Base-by-base conservation (phyloP, 768 basidiomycete species). In the Omphalotus guepiniiformis region DNA sequence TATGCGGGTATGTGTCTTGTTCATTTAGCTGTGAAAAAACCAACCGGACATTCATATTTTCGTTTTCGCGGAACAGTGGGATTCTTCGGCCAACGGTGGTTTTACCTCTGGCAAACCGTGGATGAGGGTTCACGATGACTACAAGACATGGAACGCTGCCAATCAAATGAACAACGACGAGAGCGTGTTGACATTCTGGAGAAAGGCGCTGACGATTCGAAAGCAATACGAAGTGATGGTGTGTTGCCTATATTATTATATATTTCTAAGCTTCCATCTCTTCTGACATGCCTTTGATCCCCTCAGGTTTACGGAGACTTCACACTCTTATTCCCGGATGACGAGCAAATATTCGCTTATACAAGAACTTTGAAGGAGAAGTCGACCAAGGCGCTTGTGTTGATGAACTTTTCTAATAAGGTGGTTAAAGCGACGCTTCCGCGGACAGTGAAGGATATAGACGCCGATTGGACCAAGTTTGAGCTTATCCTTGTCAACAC, bases 91-190 rank as follows among this genome's bases (percentile, higher is more conserved):
- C 6, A 70, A 87, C 47, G 82, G 74, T 1, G 85, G 87, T 1
- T 88, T 88, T 61, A 80, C 82, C 11, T 69, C 74, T 0, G 79
- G 76, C 2, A 72, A 60, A 2, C 84, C 86, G 0, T 89, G 85
- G 85, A 88, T 88, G 83, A 70, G 82, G 21, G 76, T 83, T 6
- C 82, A 85, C 55, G 82, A 84, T 30, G 83, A 87, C 54, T 84
- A 79, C 57, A 47, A 53, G n/a, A 50, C 52, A 0, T 84, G 80
- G 74, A 88, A 86, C 53, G 82, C 69, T 13, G 68, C 55, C 1
- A 61, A 57, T 11, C 78, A 87, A 61, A 32, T 68, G 13, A 52
- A 56, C 0, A 76, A 85, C 48, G 53, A 64, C 1, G 53, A 66
- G n/a, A 84, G 80, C 55, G 80, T 84, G 2, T 68, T 68, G 37